Evolutionary conservation across 2,329 filamentous ascomycete species (phyloP), one percentile per base, ranked within the genome.

Genomic region (Penicillium olsonii): DNA sequence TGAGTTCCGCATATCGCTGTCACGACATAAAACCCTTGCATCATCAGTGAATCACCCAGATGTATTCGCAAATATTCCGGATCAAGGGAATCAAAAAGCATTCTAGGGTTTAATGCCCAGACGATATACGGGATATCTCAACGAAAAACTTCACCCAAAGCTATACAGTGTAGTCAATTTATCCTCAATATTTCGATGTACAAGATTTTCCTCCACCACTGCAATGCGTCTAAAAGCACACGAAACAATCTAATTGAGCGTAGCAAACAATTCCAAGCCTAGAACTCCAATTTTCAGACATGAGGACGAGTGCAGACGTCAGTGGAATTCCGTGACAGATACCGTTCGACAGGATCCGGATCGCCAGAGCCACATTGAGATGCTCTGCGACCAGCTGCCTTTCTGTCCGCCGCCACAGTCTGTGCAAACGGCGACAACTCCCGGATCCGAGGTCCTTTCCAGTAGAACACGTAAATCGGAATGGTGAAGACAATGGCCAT

Each of bases 381-480:
- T 12, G 60, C 54, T 22, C 50, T 57, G 6, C 59, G 60, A 15
- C 60, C 61, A 18, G 57, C 58, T n/a, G 62, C 61, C 47, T 67
- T 62, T 35, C 67, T 57, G 19, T 68, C 77, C 2, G 69, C 68
- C 14, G 81, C 82, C 6, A 88, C 69, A 10, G 76, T 77, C 68
- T 86, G 81, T 0, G 85, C 85, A 59, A 87, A 87, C 0, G 79
- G 78, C 2, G 84, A 87, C 10, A 75, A 70, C 27, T 78, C 74
- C 5, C 85, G 78, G 24, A 88, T 78, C 0, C 56, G 51, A 0
- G 82, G 81, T 0, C 85, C 85, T 47, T 80, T 80, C 73, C 76
- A 84, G 70, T 87, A 87, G 55, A 87, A 84, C 20, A 83, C 67
- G 53, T 87, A 87, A 9, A 88, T 83, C 0, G 83, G 82, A 10